A percentile compares a stretch with the other conserved stretches of the same genome.
Evolutionary conservation across 2,329 filamentous ascomycete species (phyloP).

Genomic region (Peltaster fructicola): DNA sequence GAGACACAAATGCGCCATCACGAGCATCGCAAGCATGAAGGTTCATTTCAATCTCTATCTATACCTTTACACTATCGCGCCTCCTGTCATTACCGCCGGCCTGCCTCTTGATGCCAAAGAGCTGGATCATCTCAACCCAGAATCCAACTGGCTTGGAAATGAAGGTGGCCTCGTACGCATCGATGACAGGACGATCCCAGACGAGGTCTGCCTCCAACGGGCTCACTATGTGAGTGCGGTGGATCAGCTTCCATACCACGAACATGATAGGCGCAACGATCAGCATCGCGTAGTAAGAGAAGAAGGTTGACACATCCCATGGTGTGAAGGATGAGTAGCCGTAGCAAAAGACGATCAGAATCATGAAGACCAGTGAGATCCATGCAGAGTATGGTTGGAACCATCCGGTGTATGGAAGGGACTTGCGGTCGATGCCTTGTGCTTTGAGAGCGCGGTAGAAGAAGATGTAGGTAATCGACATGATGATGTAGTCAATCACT

Average conservation of each 20-base stretch:
- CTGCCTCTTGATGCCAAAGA: conserved; percentile 22
- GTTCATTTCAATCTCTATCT: too few relatives aligned
- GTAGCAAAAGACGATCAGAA: conserved; percentile 29
- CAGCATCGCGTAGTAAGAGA: conserved; percentile 30
- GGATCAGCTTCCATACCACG: conserved; percentile 45
- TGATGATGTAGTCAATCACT: conserved; percentile 46
- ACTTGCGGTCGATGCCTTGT: conserved; percentile 34
- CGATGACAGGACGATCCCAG: conserved; percentile 43
- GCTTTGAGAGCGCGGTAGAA: conserved; percentile 38
- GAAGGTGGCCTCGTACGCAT: conserved; percentile 40
- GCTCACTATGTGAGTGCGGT: conserved; percentile 38
- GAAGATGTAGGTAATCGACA: conserved; percentile 39
- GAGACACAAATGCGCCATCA: too few relatives aligned
- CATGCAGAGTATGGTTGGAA: conserved; percentile 37
- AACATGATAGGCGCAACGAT: conserved; percentile 31
- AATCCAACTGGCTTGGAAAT: conserved; percentile 32
- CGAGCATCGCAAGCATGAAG: too few relatives aligned
- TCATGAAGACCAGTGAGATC: conserved; percentile 16
- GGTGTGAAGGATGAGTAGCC: conserved; percentile 37
- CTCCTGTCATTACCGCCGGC: conserved; percentile 10
- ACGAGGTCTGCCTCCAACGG: conserved; percentile 40
- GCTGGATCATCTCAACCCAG: conserved; percentile 35
- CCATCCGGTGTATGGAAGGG: conserved; percentile 38
- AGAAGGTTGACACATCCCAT: conserved; percentile 27
- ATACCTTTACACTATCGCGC: conserved; percentile 4